A percentile compares a stretch with the other conserved stretches of the same genome.
These are phyloP conservation scores for Aspergillus nomiae DNA, from an alignment of 2,329 filamentous ascomycete species.

Conservation along the genomic window DNA sequence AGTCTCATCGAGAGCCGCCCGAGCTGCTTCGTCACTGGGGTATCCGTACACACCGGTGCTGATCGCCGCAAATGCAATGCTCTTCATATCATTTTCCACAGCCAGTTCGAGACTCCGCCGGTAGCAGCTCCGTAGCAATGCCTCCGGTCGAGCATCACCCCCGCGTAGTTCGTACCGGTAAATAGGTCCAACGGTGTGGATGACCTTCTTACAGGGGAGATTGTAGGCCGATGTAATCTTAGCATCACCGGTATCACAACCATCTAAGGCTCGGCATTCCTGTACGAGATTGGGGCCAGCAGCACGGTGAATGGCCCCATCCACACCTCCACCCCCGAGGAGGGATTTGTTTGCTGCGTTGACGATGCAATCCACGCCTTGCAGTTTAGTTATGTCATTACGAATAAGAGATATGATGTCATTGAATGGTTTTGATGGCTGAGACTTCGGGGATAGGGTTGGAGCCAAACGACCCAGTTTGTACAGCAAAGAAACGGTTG, in stretches of 20 bases:
- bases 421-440: constrained; percentile 53
- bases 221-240: constrained; percentile 80
- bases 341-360: constrained; percentile 85
- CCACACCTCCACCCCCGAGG: constrained; percentile 86
- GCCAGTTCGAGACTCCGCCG: constrained; percentile 71
- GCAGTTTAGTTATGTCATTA: constrained; percentile 79
- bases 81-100: constrained; percentile 64
- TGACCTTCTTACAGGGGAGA: constrained; percentile 75
- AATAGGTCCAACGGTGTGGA: constrained; percentile 87
- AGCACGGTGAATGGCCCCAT: constrained; percentile 81
- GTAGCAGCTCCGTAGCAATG: constrained; percentile 68
- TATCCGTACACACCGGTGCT: constrained; percentile 93
- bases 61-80: constrained; percentile 78
- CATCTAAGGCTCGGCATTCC: constrained; percentile 72
- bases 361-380: constrained; percentile 75
- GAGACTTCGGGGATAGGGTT: constrained; percentile 27
- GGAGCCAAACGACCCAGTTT: constrained; percentile 53
- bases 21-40: constrained; percentile 71
- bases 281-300: constrained; percentile 69
- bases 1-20: constrained; percentile 67
- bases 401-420: constrained; percentile 65
- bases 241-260: constrained; percentile 76
- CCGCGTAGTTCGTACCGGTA: constrained; percentile 54
- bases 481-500: constrained; percentile 63
- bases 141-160: constrained; percentile 37